phyloP scores from a whole-genome alignment of 495 filamentous ascomycete species.

The Bacidia gigantensis region DNA sequence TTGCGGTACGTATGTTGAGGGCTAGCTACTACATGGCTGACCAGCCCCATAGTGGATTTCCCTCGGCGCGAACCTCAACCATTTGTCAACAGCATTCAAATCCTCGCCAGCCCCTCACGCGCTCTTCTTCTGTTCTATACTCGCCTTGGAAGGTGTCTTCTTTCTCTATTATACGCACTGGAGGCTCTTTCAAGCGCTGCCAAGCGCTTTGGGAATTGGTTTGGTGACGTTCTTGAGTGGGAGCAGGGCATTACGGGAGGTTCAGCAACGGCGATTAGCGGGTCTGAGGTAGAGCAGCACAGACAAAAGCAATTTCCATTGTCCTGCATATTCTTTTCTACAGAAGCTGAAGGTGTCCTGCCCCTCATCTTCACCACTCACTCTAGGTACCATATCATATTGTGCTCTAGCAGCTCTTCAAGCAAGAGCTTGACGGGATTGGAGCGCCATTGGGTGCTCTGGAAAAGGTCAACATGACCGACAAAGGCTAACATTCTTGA shows the following conservation, averaged over 20 bases:
- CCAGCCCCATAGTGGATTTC: conserved; percentile 46
- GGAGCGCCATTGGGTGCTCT: neutral
- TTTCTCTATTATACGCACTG: conserved; percentile 88
- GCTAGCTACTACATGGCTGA: neutral
- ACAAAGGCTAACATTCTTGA: too few species aligned
- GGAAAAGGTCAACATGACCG: neutral
- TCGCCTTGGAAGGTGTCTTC: conserved; percentile 82
- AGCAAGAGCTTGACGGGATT: neutral
- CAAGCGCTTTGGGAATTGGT: conserved; percentile 52
- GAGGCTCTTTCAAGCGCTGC: conserved; percentile 85
- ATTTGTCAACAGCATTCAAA: conserved; percentile 58
- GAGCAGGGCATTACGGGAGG: conserved; percentile 81
- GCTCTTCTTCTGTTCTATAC: conserved; percentile 68
- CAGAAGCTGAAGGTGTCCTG: too few species aligned
- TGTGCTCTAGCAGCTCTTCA: too few species aligned
- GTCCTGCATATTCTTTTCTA: too few species aligned
- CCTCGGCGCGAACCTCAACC: conserved; percentile 74
- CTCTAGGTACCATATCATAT: too few species aligned
- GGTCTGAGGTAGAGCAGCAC: conserved; percentile 49
- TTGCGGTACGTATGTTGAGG: conserved; percentile 44
- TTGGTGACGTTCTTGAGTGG: conserved; percentile 72
- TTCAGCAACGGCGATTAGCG: conserved; percentile 71
- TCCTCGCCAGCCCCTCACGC: conserved; percentile 64
- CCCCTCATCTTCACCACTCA: too few species aligned
- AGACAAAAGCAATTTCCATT: neutral